Evolutionary conservation across 2,329 filamentous ascomycete species (phyloP).

Genomic region (Arachnomyces sp.): DNA sequence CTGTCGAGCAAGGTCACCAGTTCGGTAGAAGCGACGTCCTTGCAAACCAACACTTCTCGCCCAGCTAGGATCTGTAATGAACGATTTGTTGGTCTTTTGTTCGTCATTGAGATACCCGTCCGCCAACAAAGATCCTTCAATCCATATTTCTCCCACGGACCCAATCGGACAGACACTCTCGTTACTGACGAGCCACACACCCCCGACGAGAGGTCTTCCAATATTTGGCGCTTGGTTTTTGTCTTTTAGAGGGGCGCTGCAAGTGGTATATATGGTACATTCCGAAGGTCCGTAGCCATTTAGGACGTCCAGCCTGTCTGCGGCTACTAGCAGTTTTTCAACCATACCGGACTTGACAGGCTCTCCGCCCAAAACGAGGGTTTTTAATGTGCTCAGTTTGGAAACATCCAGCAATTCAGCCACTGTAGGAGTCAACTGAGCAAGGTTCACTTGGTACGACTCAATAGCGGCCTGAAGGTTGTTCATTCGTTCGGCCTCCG

Average conservation of each 20-base stretch:
- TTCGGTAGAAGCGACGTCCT: constrained; percentile 64
- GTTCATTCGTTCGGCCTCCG: constrained; percentile 23
- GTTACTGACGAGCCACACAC: constrained; percentile 16
- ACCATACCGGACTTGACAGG: constrained; percentile 19
- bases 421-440: constrained; percentile 51
- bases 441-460: constrained; percentile 23
- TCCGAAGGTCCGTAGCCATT: constrained; percentile 37
- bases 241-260: neutral
- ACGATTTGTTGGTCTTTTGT: constrained; percentile 13
- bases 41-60: neutral
- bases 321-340: constrained; percentile 19
- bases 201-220: constrained; percentile 16
- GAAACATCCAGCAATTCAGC: constrained; percentile 33
- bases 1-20: constrained; percentile 77
- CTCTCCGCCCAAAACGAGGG: constrained; percentile 36
- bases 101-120: constrained; percentile 23
- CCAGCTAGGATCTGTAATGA: constrained; percentile 19
- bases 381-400: constrained; percentile 33
- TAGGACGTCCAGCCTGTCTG: constrained; percentile 24
- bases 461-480: neutral
- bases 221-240: constrained; percentile 15
- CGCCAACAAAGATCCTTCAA: constrained; percentile 21
- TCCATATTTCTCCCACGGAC: constrained; percentile 23
- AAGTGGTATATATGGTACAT: constrained; percentile 25
- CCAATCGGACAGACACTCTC: constrained; percentile 17